These are phyloP conservation scores for Sporothrix euskadiensis DNA, from an alignment of 2,329 filamentous ascomycete genomes.

Conservation along the genomic window DNA sequence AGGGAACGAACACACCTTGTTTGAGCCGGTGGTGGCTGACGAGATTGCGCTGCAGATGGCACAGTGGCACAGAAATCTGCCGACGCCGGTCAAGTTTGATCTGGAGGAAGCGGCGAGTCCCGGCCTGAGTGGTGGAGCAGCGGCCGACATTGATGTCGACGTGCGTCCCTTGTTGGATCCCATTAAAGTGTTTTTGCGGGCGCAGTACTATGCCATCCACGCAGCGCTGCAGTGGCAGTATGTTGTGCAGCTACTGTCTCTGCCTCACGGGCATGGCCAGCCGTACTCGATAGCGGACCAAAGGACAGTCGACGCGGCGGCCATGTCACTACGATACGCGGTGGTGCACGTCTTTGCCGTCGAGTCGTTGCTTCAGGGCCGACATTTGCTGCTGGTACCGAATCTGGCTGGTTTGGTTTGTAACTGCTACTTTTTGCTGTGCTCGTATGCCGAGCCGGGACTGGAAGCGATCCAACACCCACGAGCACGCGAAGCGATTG, in stretches of 20 bases:
- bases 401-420: constrained; percentile 30
- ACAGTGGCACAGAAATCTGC: constrained; percentile 32
- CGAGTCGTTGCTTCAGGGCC: constrained; percentile 30
- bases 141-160: neutral
- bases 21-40: constrained; percentile 32
- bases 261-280: neutral
- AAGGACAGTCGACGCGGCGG: neutral
- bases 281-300: neutral
- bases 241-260: constrained; percentile 31
- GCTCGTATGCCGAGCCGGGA: constrained; percentile 25
- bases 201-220: constrained; percentile 34
- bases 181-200: constrained; percentile 29
- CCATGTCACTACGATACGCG: constrained; percentile 18
- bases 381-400: constrained; percentile 32
- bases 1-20: constrained; percentile 31
- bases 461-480: constrained; percentile 28
- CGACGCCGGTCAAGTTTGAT: constrained; percentile 29
- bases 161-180: neutral
- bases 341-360: constrained; percentile 32
- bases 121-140: neutral
- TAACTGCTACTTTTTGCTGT: constrained; percentile 31
- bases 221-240: constrained; percentile 33
- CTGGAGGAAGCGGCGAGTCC: constrained; percentile 7
- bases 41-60: constrained; percentile 32
- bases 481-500: neutral